Conservation (phyloP, 78 protist species). For the Monocercomonoides exilis region DNA sequence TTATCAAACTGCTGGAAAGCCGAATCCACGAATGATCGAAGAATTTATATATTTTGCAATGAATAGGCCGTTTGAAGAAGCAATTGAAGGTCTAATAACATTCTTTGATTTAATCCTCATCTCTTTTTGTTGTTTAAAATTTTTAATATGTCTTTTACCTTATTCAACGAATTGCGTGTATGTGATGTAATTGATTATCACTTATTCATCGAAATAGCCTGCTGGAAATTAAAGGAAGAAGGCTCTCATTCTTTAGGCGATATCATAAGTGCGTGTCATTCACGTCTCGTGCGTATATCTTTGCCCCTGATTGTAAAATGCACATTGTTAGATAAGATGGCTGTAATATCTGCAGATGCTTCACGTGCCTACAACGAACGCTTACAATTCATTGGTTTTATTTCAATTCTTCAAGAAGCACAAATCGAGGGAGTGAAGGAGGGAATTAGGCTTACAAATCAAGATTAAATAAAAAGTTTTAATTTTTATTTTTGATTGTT, state of each 20-base stretch:
- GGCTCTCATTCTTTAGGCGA: not conserved
- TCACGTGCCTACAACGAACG: not conserved
- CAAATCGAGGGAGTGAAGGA: too few species aligned
- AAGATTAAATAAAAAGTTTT: too few species aligned
- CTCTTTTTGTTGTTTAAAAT: not conserved
- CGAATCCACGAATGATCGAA: conserved; percentile 41
- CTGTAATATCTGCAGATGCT: not conserved
- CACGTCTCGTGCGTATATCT: not conserved
- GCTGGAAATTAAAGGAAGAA: not conserved
- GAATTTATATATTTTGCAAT: conserved; percentile 21
- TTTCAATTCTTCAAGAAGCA: not conserved
- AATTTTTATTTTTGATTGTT: too few species aligned
- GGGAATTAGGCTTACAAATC: too few species aligned
- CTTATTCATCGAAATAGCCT: not conserved
- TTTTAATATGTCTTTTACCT: not conserved
- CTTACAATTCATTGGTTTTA: not conserved
- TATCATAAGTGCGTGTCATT: not conserved
- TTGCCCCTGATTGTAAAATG: not conserved
- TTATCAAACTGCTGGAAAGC: conserved; percentile 65
- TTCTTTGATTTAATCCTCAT: too few species aligned
- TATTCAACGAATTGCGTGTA: too few species aligned
- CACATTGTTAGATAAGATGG: not conserved
- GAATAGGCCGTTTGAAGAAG: conserved; percentile 35
- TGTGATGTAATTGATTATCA: too few species aligned
- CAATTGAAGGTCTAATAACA: conserved; percentile 18